A percentile compares a stretch with the other conserved stretches of the same genome.
Evolutionary conservation across 257 asterid species (phyloP).

Genomic region (Primulina huaijiensis): DNA sequence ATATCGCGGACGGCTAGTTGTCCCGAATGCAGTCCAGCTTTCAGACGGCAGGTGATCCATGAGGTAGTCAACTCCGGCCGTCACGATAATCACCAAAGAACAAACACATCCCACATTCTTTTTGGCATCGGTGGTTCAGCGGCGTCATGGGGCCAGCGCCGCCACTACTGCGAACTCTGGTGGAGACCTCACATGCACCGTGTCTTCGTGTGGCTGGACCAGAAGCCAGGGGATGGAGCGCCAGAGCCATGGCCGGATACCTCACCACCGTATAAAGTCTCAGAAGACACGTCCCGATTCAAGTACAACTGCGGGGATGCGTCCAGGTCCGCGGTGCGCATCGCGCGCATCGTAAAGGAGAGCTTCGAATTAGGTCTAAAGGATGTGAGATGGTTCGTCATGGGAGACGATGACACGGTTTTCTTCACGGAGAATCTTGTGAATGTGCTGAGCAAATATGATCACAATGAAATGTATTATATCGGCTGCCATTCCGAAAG

Average conservation of each 20-base stretch:
- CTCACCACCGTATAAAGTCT: slow-evolving; percentile 54
- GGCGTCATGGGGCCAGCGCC: slow-evolving; percentile 64
- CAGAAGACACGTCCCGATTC: slow-evolving; percentile 50
- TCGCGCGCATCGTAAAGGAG: slow-evolving; percentile 74
- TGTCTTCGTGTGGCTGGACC: slow-evolving; percentile 79
- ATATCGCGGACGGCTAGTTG: no score
- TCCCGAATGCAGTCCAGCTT: no score
- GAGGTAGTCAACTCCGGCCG: neutral
- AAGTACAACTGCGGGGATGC: slow-evolving; percentile 57
- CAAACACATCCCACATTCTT: slow-evolving; percentile 55
- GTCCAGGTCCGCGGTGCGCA: slow-evolving; percentile 58
- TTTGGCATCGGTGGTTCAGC: slow-evolving; percentile 86
- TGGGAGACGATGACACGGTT: slow-evolving; percentile 94
- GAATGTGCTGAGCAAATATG: slow-evolving; percentile 50
- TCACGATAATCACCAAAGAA: neutral
- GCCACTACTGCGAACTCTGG: slow-evolving; percentile 69
- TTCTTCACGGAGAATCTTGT: slow-evolving; percentile 72
- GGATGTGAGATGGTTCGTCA: slow-evolving; percentile 78
- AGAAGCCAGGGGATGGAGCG: slow-evolving; percentile 24
- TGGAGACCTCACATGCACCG: slow-evolving; percentile 70
- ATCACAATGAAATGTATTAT: slow-evolving; percentile 61
- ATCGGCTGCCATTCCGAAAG: slow-evolving; percentile 85
- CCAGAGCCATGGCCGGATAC: slow-evolving; percentile 37
- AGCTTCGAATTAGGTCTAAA: slow-evolving; percentile 47
- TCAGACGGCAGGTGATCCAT: neutral